A percentile compares a stretch with the other conserved stretches of the same genome.
These are phyloP conservation scores for Aspergillus cavernicola DNA, from an alignment of 495 filamentous ascomycete species.

Conservation along the genomic window DNA sequence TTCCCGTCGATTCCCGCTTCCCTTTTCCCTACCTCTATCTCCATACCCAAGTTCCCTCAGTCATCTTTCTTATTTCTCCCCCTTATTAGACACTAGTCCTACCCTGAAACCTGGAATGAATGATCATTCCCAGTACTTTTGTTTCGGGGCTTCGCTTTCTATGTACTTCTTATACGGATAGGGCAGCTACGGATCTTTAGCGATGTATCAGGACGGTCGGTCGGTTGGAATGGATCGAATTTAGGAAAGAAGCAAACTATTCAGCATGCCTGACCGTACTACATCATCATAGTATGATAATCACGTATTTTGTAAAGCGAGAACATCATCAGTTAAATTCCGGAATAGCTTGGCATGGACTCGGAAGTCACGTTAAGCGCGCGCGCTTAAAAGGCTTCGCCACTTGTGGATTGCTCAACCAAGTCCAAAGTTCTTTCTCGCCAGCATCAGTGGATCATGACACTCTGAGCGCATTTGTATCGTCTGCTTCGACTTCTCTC, in stretches of 20 bases:
- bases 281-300: no score
- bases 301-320: no score
- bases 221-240: conserved; percentile 25
- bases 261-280: conserved; percentile 30
- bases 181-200: conserved; percentile 26
- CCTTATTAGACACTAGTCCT: background rate
- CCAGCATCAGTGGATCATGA: background rate
- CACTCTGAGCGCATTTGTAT: background rate
- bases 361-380: no score
- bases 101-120: conserved; percentile 4
- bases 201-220: conserved; percentile 19
- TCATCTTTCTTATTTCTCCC: background rate
- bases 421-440: conserved; percentile 15
- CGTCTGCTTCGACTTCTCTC: no score
- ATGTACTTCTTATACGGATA: conserved; percentile 40
- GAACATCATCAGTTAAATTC: no score
- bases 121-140: background rate
- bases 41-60: background rate
- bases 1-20: background rate
- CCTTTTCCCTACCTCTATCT: background rate
- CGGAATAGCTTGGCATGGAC: no score
- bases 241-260: conserved; percentile 22
- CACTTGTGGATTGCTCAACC: conserved; percentile 19
- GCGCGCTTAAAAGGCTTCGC: conserved; percentile 15
- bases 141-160: conserved; percentile 13